These are phyloP conservation scores for Lasiosphaeria miniovina DNA, from an alignment of 495 filamentous ascomycete species.

Conservation along the genomic window DNA sequence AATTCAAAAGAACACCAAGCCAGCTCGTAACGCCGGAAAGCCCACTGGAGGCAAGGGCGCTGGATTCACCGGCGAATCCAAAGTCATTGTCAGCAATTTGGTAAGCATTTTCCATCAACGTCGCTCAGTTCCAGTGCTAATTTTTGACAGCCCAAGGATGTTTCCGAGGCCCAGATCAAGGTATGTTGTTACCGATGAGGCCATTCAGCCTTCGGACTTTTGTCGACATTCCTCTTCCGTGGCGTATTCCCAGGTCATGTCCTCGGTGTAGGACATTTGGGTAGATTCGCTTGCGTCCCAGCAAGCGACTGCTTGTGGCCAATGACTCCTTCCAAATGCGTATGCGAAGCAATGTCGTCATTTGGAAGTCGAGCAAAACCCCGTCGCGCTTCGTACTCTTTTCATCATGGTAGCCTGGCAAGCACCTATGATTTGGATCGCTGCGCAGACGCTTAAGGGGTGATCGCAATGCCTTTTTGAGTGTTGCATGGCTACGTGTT, in stretches of 20 bases:
- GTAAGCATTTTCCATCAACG: conserved; percentile 57
- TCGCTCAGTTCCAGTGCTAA: conserved; percentile 44
- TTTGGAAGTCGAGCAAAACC: conserved; percentile 48
- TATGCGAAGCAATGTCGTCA: conserved; percentile 27
- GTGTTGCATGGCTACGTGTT: conserved; percentile 18
- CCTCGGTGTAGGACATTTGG: conserved; percentile 26
- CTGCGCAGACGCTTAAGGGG: conserved; percentile 20
- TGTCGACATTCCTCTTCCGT: conserved; percentile 47
- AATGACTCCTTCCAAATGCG: conserved; percentile 37
- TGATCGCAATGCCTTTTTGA: conserved; percentile 22
- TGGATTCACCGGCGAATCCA: conserved; percentile 72
- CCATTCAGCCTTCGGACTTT: conserved; percentile 50
- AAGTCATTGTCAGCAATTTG: conserved; percentile 96
- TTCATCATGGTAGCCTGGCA: conserved; percentile 50
- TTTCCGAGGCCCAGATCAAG: conserved; percentile 94
- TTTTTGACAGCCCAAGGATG: conserved; percentile 75
- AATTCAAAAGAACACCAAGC: conserved; percentile 74
- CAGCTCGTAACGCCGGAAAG: conserved; percentile 60
- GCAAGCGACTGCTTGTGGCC: conserved; percentile 30
- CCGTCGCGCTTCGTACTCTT: conserved; percentile 38
- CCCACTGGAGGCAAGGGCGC: conserved; percentile 53
- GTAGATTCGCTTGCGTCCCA: conserved; percentile 21
- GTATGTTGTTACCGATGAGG: conserved; percentile 91
- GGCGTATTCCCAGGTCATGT: conserved; percentile 38
- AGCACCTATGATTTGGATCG: conserved; percentile 36